A percentile compares a stretch with the other conserved stretches of the same genome.
Conservation (phyloP, 2,329 filamentous ascomycete genomes). For the Trichoderma afroharzianum region DNA sequence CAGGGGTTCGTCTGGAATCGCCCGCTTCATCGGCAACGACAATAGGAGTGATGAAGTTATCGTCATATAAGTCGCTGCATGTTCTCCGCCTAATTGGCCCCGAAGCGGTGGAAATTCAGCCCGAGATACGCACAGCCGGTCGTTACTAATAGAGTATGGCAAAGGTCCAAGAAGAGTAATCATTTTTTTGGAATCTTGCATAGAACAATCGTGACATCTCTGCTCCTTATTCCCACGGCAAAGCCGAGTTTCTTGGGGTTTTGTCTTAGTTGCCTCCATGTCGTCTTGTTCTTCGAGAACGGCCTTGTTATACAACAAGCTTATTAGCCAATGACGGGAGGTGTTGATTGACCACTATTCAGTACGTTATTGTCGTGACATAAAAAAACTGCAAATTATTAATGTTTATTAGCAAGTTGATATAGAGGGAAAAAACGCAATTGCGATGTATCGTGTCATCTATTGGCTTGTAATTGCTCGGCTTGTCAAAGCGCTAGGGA, state of each 20-base stretch:
- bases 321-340: background rate
- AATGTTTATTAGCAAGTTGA: background rate
- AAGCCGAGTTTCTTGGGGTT: background rate
- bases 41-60: background rate
- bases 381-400: background rate
- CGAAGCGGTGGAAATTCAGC: background rate
- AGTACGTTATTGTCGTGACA: background rate
- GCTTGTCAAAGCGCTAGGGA: accelerated
- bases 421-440: background rate
- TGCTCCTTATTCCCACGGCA: background rate
- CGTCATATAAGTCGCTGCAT: background rate
- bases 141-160: background rate
- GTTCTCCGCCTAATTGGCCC: background rate
- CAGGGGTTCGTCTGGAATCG: background rate
- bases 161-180: background rate
- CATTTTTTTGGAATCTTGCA: background rate
- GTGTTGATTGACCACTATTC: background rate
- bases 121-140: background rate
- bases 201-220: background rate
- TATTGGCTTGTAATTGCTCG: background rate
- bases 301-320: background rate
- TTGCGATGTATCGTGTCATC: background rate
- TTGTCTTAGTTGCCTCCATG: background rate
- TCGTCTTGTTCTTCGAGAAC: background rate
- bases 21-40: background rate